Conservation (phyloP, 148 eudicot species). For the Nyssa sinensis region DNA sequence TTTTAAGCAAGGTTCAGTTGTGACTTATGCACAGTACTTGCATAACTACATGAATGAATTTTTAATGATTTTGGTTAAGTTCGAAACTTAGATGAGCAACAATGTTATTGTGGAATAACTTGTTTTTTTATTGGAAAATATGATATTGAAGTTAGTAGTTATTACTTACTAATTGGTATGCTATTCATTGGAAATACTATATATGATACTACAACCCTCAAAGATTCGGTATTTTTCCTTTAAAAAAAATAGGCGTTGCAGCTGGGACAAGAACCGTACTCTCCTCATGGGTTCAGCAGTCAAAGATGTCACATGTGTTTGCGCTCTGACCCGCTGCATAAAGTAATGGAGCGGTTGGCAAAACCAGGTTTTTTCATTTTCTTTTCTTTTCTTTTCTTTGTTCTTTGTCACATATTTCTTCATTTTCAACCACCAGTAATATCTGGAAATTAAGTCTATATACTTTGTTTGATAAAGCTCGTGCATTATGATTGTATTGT, state of each 20-base stretch:
- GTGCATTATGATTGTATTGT: too few relatives aligned
- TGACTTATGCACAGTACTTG: background rate
- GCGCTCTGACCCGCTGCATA: conserved; percentile 47
- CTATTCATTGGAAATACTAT: background rate
- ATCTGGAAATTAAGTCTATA: background rate
- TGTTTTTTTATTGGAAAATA: background rate
- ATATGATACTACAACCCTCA: background rate
- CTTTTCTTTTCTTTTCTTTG: background rate
- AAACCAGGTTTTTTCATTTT: conserved; percentile 42
- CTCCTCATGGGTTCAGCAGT: conserved; percentile 32
- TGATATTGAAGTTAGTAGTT: background rate
- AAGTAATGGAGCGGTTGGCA: conserved; percentile 58
- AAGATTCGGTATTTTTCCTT: background rate
- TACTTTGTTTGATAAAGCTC: background rate
- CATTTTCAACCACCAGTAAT: background rate
- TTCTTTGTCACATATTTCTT: background rate
- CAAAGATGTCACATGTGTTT: conserved; percentile 67
- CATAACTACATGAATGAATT: background rate
- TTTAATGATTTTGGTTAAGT: background rate
- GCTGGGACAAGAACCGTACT: conserved; percentile 50
- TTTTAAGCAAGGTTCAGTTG: background rate
- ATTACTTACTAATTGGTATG: background rate
- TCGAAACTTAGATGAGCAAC: background rate
- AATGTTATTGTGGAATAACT: background rate
- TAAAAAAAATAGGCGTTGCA: conserved; percentile 48